These are phyloP conservation scores for Clarireedia paspali DNA, from an alignment of 2,329 filamentous ascomycete species.

Conservation along the genomic window DNA sequence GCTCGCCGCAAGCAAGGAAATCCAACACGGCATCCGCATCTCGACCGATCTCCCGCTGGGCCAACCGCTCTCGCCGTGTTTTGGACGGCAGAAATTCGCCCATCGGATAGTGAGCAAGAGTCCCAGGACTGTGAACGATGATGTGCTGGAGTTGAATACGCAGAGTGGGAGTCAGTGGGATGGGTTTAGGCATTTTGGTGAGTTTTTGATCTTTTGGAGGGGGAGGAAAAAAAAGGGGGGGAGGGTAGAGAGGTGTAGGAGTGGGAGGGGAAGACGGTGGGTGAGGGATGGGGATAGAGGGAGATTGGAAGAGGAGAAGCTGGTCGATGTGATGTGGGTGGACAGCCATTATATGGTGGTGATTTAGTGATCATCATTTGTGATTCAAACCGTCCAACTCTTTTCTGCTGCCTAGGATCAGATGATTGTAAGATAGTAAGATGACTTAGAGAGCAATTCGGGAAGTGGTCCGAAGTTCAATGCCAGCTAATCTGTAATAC, in stretches of 20 bases:
- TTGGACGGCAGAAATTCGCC: conserved; percentile 45
- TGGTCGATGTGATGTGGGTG: no score
- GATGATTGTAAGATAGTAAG: no score
- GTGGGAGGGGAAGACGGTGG: neutral
- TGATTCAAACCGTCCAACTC: neutral
- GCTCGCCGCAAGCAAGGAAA: conserved; percentile 24
- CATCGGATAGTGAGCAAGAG: conserved; percentile 44
- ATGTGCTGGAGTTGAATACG: conserved; percentile 51
- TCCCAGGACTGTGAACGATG: conserved; percentile 49
- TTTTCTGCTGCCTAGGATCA: neutral
- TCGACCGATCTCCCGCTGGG: conserved; percentile 1
- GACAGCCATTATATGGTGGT: no score
- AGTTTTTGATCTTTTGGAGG: neutral
- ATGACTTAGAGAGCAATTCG: no score
- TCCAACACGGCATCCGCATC: conserved; percentile 4
- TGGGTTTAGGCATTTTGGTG: conserved; percentile 34
- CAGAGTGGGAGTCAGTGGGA: conserved; percentile 40
- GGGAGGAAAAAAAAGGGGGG: no score
- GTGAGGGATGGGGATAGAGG: neutral
- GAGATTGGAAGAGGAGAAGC: neutral
- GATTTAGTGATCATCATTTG: no score
- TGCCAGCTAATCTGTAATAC: no score
- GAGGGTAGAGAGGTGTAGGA: no score
- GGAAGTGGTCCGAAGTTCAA: no score
- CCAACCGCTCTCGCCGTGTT: conserved; percentile 2